Base-by-base conservation (phyloP, 805 yeast genomes). In the Ogataea glucozyma region DNA sequence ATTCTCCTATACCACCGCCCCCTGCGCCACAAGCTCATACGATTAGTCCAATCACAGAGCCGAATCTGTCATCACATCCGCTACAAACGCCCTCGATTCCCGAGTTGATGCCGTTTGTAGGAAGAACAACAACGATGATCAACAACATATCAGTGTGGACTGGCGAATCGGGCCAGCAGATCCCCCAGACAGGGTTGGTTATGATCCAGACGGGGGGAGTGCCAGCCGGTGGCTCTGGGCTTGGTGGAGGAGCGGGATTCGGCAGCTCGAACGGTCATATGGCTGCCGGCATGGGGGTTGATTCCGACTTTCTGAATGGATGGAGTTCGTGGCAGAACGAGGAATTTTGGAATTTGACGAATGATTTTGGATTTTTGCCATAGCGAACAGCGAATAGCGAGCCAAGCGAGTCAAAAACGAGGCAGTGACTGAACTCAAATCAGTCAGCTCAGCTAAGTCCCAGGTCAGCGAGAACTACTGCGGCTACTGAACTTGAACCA, bases 121-220 rank as follows among this genome's bases (percentile, higher is more conserved):
- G 73, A 11, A 70, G 81, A 19, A 75, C 83, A 1, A 78, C 76
- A 30, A 73, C 73, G 23, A 79, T 79, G 85, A 79, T 79, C 52
- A 77, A 69, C 53, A 77, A 78, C 51, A 79, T 79, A 26, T 76
- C 81, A 0, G 74, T 73, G 1, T 79, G 85, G 85, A 78, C 83
- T 0, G 77, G 73, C 14, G 73, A 70, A 45, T 61, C 67, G 24
- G 73, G 72, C 26, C 72, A 66, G 43, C 70, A 66, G 46, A 59
- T 66, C 16, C 69, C 67, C 11, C 67, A 64, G 42, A 61, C 67
- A 3, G 67, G 70, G 2, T 47, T 64, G 22, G 57, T 55, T 12
- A 57, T 56, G 53, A 47, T 60, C 18, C 60, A 58, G 34, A 48
- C 50, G 6, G 31, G 41, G 31, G 38, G 38, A 14, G 26, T 6